Evolutionary conservation across 345 rosid genomes (phyloP).

Genomic region (Eucalyptus curtisii): DNA sequence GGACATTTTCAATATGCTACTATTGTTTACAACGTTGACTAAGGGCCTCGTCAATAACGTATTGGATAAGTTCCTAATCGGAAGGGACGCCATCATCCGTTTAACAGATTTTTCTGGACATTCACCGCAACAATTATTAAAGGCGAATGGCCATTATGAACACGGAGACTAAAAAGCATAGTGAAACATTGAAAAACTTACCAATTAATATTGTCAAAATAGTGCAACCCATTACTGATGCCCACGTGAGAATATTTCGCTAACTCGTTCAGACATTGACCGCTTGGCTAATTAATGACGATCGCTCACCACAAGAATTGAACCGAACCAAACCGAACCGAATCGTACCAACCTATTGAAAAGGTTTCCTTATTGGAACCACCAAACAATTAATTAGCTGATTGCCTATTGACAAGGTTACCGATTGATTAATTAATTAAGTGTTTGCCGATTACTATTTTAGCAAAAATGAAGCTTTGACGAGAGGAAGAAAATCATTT

Average conservation of each 20-base stretch:
- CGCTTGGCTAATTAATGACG: neutral
- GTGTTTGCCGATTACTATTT: too few species aligned
- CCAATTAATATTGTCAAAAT: neutral
- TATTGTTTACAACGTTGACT: neutral
- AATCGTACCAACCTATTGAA: neutral
- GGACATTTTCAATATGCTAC: neutral
- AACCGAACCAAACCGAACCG: neutral
- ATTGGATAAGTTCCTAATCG: neutral
- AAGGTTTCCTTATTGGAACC: too few species aligned
- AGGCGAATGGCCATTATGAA: neutral
- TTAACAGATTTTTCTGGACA: neutral
- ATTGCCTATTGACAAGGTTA: too few species aligned
- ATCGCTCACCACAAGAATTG: neutral
- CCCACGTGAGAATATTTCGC: neutral
- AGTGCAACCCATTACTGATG: neutral
- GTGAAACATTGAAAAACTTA: neutral
- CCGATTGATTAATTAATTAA: too few species aligned
- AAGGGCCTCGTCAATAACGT: neutral
- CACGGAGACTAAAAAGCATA: neutral
- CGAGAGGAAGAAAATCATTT: too few species aligned
- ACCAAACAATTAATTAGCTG: too few species aligned
- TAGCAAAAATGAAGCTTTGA: too few species aligned
- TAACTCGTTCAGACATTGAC: neutral
- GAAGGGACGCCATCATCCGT: neutral
- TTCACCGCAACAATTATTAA: neutral